These are phyloP conservation scores for Diaporthe capsici DNA, from an alignment of 2,329 filamentous ascomycete genomes.

Conservation along the genomic window DNA sequence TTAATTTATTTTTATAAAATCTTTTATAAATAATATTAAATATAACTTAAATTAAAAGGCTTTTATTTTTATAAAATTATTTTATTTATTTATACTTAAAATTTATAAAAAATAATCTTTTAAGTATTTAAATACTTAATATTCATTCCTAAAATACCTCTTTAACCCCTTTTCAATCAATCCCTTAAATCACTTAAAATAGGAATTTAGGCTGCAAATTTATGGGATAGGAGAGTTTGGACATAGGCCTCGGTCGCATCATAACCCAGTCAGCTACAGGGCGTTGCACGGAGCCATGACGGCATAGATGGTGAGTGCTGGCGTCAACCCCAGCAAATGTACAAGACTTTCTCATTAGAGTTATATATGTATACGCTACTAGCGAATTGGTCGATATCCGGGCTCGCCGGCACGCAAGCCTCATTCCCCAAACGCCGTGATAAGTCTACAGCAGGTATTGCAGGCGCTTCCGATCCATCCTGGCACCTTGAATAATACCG, in stretches of 20 bases:
- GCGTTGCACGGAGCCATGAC: background rate
- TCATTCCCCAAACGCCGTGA: constrained; percentile 5
- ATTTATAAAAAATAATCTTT: background rate
- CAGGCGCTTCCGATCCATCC: background rate
- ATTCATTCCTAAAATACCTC: background rate
- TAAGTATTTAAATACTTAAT: background rate
- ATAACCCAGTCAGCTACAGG: background rate
- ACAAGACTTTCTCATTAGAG: constrained; percentile 15
- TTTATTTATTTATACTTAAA: background rate
- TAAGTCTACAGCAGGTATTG: background rate
- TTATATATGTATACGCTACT: background rate
- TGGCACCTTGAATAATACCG: background rate
- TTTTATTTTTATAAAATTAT: background rate
- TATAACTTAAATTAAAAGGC: background rate
- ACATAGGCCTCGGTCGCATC: background rate
- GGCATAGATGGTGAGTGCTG: background rate
- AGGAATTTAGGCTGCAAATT: background rate
- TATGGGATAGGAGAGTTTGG: background rate
- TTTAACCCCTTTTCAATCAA: background rate
- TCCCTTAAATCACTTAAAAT: background rate
- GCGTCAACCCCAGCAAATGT: background rate
- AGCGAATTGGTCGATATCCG: background rate
- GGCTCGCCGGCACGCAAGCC: background rate
- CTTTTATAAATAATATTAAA: background rate
- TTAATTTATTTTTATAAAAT: background rate